A percentile compares a stretch with the other conserved stretches of the same genome.
Evolutionary conservation across 2,329 filamentous ascomycete genomes (phyloP).

Genomic region (Fusarium falciforme): DNA sequence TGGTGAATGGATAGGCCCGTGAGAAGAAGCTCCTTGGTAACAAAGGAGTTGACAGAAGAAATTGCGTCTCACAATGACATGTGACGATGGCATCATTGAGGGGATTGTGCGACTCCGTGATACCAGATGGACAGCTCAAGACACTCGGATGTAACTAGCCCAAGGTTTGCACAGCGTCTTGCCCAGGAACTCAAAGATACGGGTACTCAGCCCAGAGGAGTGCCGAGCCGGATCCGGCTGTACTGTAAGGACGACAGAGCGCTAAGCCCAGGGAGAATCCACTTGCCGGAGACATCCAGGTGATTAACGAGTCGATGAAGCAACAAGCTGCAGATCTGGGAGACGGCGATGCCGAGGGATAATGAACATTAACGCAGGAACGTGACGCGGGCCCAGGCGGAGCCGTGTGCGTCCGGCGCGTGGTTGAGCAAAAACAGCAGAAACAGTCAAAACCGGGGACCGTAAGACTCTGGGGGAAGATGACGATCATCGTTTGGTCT

Average conservation of each 20-base stretch:
- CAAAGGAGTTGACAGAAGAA: neutral
- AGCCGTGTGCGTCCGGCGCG: neutral
- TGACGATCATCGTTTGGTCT: constrained; percentile 31
- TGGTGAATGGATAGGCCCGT: constrained; percentile 8
- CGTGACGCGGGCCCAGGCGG: constrained; percentile 2
- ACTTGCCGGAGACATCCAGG: constrained; percentile 18
- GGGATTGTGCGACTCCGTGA: neutral
- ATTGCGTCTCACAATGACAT: constrained; percentile 6
- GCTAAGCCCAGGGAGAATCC: constrained; percentile 10
- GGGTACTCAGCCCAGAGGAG: constrained; percentile 11
- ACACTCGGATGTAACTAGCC: neutral
- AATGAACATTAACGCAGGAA: constrained; percentile 3
- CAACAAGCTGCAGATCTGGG: constrained; percentile 28
- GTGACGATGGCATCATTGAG: constrained; percentile 13
- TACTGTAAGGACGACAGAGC: neutral
- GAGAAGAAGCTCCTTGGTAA: constrained; percentile 3
- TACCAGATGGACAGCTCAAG: neutral
- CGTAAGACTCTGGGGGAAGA: constrained; percentile 9
- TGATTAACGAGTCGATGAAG: constrained; percentile 18
- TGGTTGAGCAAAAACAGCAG: neutral
- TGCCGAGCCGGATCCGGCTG: constrained; percentile 18
- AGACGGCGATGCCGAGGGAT: constrained; percentile 36
- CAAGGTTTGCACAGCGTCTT: neutral
- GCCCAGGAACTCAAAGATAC: neutral
- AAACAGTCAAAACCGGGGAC: constrained; percentile 5